Base-by-base conservation (phyloP, 306 rosid genomes). In the Sechiopsis laciniata region DNA sequence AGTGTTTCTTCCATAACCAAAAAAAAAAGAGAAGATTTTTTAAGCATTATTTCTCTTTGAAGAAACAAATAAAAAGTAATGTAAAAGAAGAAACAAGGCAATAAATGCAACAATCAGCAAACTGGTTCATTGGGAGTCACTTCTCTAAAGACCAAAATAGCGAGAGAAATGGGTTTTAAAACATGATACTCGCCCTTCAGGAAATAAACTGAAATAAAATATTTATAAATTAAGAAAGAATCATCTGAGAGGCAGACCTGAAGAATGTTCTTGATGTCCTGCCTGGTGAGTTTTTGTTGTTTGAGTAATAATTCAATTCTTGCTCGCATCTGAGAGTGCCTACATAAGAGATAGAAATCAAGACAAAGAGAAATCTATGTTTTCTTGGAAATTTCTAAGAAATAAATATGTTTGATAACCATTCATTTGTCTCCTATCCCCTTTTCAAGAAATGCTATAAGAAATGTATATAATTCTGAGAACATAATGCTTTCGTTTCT, bases 241-340 rank as follows among this genome's bases (percentile, higher is more conserved):
- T 10, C 21, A 73, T 21, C 50, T 14, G 74, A 68, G 40, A 50
- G 65, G 69, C 67, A 75, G 42, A 93, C 98, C 96, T 89, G 92
- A 76, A 93, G 96, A 77, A 93, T 86, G 73, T 86, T 91, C 80
- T 84, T 85, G 73, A 93, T 45, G 80, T 88, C 87, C 57, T 86
- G 80, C 83, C 76, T 83, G 69, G 88, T 78, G 78, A 93, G 97
- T 83, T 83, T 90, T 79, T 93, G 88, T 83, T 90, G 98, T 86
- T 85, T 88, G 81, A 93, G 92, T 66, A 93, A 91, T 62, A 90
- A 77, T 77, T 93, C 98, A 75, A 90, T 87, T 83, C 97, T 89
- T 56, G 90, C 90, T 84, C 90, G 86, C 90, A 93, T 90, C 77
- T 90, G 87, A 71, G 76, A 55, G 83, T 93, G 89, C 75, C 98